Evolutionary conservation across 805 yeast genomes (phyloP), one percentile per base, ranked within the genome.

Genomic region (Lachancea quebecensis): DNA sequence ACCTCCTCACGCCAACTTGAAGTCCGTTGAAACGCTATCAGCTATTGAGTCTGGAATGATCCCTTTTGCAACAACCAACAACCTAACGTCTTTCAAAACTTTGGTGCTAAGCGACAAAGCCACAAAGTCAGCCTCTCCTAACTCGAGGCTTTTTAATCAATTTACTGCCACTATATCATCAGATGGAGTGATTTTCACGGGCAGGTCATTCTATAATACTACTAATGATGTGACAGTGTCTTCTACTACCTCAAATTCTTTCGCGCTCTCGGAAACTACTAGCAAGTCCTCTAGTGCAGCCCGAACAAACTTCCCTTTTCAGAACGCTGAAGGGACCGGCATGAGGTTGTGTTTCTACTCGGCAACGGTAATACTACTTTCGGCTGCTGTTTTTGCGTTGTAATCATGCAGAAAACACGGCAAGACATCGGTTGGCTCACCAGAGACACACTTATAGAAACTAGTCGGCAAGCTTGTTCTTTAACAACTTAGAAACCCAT

Each of bases 21-120:
- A 36, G 12, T 7, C 38, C 2, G 15, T 14, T 8, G 35, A 38
- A 4, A 38, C 38, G n/a, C 35, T 30, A 38, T 54, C 54, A 17
- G 51, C 60, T n/a, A 67, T 77, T 10, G 30, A 44, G 32, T 68
- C 77, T 0, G 77, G 76, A 3, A 29, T 51, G 12, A 78, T 78
- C 14, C 82, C 83, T 15, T 77, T 71, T 53, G 82, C 82, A 0
- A 61, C 61, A 4, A 41, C 60, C 0, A 60, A 60, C 27, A 66
- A 61, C 42, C 35, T 58, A 8, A 58, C 67, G 0, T 49, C 42
- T 5, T 50, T 48, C 16, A 33, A 31, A n/a, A 39, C 41, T 10
- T 32, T 56, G 45, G 52, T 55, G 12, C 47, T 47, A 31, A 46
- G 44, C 12, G 51, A 49, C 6, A 41, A 51, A 14, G 17, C 38